phyloP scores from a whole-genome alignment of 2,329 filamentous ascomycete species.

The Aspergillus pseudotamarii region DNA sequence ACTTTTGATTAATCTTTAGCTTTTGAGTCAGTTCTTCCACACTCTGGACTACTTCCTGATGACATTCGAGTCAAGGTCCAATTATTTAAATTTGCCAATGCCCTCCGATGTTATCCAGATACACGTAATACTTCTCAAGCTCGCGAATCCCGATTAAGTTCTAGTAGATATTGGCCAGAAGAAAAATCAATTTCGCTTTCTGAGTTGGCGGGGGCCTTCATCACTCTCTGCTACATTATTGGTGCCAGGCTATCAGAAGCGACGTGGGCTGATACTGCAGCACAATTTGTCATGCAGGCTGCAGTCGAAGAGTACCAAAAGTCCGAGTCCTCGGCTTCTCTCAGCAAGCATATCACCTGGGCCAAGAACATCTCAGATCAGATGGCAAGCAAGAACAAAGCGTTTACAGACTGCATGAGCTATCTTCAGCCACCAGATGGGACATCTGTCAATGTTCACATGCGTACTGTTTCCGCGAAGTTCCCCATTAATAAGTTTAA shows the following conservation, averaged over 20 bases:
- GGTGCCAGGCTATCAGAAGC: conserved; percentile 30
- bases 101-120: not conserved
- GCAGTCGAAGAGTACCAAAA: conserved; percentile 52
- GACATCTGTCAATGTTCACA: conserved; percentile 23
- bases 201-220: conserved; percentile 41
- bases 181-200: not conserved
- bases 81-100: conserved; percentile 49
- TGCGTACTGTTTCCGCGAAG: conserved; percentile 29
- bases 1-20: conserved; percentile 30
- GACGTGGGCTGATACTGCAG: conserved; percentile 51
- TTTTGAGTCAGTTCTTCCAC: conserved; percentile 48
- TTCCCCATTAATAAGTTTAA: conserved; percentile 45
- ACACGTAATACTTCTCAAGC: not conserved
- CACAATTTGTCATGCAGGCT: conserved; percentile 54
- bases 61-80: conserved; percentile 52
- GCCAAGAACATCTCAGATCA: conserved; percentile 36
- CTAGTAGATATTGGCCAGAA: not conserved
- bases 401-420: conserved; percentile 23
- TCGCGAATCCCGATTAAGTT: not conserved
- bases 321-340: conserved; percentile 40
- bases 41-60: conserved; percentile 39
- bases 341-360: conserved; percentile 52
- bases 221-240: conserved; percentile 49
- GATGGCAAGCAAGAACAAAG: conserved; percentile 38
- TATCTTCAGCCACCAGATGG: conserved; percentile 23